A percentile compares a stretch with the other conserved stretches of the same genome.
Conservation (phyloP, 768 basidiomycete genomes). For the Porphyrellus cyaneotinctus region DNA sequence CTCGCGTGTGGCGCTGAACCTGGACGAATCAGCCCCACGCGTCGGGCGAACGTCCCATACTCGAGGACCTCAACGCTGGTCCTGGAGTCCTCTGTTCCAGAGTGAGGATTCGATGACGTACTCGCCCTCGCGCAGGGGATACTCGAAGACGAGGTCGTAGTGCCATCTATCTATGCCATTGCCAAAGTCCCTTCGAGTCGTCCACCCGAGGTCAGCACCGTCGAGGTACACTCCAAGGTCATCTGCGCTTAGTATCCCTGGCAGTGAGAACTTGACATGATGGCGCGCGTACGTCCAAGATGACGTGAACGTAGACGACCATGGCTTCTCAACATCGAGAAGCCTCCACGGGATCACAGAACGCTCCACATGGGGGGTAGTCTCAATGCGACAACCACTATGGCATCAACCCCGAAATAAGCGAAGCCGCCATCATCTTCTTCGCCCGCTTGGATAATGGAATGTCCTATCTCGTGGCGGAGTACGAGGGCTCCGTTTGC, state of each 20-base stretch:
- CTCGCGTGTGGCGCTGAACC: constrained; percentile 57
- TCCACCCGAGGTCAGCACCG: constrained; percentile 57
- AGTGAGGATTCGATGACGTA: constrained; percentile 62
- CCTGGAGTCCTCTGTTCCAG: constrained; percentile 43
- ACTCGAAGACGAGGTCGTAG: constrained; percentile 53
- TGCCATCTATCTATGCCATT: constrained; percentile 75
- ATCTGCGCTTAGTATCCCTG: constrained; percentile 53
- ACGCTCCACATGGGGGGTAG: constrained; percentile 50
- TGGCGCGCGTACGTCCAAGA: constrained; percentile 60
- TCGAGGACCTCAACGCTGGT: constrained; percentile 68
- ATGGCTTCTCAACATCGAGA: constrained; percentile 56
- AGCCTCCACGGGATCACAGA: constrained; percentile 73
- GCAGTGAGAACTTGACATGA: constrained; percentile 66
- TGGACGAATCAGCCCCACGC: constrained; percentile 32
- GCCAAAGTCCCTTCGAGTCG: constrained; percentile 36
- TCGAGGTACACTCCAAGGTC: constrained; percentile 62
- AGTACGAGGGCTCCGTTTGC: constrained; percentile 73
- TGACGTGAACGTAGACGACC: constrained; percentile 58
- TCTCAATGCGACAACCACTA: constrained; percentile 57
- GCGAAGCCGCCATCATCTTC: constrained; percentile 78
- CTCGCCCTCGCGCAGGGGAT: constrained; percentile 41
- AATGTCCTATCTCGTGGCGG: constrained; percentile 78
- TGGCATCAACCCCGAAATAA: constrained; percentile 69
- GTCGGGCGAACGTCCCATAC: constrained; percentile 58
- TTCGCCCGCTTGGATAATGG: constrained; percentile 74